These are phyloP conservation scores for Elsinoe perseae DNA, from an alignment of 2,329 filamentous ascomycete genomes.

Conservation along the genomic window DNA sequence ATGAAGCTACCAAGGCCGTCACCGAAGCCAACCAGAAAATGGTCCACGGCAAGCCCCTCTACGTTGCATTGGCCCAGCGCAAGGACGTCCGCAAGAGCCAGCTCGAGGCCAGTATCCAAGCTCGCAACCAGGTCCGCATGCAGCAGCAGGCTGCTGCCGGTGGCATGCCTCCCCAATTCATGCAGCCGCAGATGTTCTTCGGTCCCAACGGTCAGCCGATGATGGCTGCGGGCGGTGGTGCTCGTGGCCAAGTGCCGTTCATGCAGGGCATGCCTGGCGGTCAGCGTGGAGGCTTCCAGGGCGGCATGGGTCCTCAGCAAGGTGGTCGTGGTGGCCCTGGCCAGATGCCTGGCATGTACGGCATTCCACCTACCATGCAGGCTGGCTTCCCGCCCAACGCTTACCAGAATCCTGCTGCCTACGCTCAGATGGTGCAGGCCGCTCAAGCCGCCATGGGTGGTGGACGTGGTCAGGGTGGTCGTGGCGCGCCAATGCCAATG, in stretches of 20 bases:
- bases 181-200: slow-evolving; percentile 83
- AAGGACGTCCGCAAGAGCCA: slow-evolving; percentile 99
- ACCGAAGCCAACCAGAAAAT: slow-evolving; percentile 99
- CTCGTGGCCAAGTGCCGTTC: slow-evolving; percentile 56
- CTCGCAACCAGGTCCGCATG: slow-evolving; percentile 96
- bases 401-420: slow-evolving; percentile 67
- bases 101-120: slow-evolving; percentile 97
- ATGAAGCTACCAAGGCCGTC: slow-evolving; percentile 97
- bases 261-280: slow-evolving; percentile 56
- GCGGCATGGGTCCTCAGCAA: slow-evolving; percentile 60
- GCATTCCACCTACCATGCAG: slow-evolving; percentile 57
- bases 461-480: slow-evolving; percentile 59
- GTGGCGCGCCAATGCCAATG: slow-evolving; percentile 55
- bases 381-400: slow-evolving; percentile 66
- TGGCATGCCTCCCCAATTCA: slow-evolving; percentile 73
- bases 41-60: slow-evolving; percentile 92
- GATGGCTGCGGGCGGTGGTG: slow-evolving; percentile 43
- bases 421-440: slow-evolving; percentile 53
- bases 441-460: slow-evolving; percentile 55
- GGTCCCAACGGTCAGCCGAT: slow-evolving; percentile 65
- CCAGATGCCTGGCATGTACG: slow-evolving; percentile 81
- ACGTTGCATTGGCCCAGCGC: slow-evolving; percentile 95
- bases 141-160: slow-evolving; percentile 84
- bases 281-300: slow-evolving; percentile 74
- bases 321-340: slow-evolving; percentile 74